Evolutionary conservation across 2,329 filamentous ascomycete species (phyloP).

Genomic region (Incumbomyces delicatus): DNA sequence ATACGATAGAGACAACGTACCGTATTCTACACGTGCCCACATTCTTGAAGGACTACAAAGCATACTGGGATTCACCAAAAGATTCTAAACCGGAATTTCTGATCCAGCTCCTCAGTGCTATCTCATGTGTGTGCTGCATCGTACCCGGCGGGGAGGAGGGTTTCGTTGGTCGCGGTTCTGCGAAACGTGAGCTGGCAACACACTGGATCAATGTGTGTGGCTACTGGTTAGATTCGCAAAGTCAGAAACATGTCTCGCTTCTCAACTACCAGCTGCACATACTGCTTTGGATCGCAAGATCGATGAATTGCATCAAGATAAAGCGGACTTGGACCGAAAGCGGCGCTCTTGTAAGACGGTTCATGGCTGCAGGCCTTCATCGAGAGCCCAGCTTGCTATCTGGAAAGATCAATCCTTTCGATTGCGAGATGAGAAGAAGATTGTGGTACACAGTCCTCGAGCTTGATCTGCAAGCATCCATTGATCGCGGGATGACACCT

Average conservation of each 20-base stretch:
- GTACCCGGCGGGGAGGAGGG: slow-evolving; percentile 8
- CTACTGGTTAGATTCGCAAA: slow-evolving; percentile 27
- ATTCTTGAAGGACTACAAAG: slow-evolving; percentile 48
- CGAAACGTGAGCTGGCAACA: slow-evolving; percentile 10
- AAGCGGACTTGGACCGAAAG: slow-evolving; percentile 42
- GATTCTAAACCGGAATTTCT: slow-evolving; percentile 14
- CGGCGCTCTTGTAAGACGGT: slow-evolving; percentile 38
- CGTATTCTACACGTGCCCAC: slow-evolving; percentile 50
- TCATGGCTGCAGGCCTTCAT: slow-evolving; percentile 42
- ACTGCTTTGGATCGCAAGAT: slow-evolving; percentile 38
- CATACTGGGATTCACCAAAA: slow-evolving; percentile 35
- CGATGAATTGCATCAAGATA: slow-evolving; percentile 38
- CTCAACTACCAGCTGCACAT: slow-evolving; percentile 41
- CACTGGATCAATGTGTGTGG: slow-evolving; percentile 20
- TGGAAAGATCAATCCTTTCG: slow-evolving; percentile 31
- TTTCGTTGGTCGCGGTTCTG: slow-evolving; percentile 15
- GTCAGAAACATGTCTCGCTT: slow-evolving; percentile 41
- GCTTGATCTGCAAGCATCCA: slow-evolving; percentile 45
- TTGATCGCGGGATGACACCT: slow-evolving; percentile 47
- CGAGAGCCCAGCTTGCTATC: slow-evolving; percentile 34
- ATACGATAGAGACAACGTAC: slow-evolving; percentile 47
- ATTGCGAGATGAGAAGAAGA: slow-evolving; percentile 45
- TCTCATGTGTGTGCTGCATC: slow-evolving; percentile 13
- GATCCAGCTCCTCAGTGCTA: slow-evolving; percentile 17
- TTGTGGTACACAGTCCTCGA: slow-evolving; percentile 50